A percentile compares a stretch with the other conserved stretches of the same genome.
These are phyloP conservation scores for Aureobasidium sp. DNA, from an alignment of 2,329 filamentous ascomycete genomes.

Conservation along the genomic window DNA sequence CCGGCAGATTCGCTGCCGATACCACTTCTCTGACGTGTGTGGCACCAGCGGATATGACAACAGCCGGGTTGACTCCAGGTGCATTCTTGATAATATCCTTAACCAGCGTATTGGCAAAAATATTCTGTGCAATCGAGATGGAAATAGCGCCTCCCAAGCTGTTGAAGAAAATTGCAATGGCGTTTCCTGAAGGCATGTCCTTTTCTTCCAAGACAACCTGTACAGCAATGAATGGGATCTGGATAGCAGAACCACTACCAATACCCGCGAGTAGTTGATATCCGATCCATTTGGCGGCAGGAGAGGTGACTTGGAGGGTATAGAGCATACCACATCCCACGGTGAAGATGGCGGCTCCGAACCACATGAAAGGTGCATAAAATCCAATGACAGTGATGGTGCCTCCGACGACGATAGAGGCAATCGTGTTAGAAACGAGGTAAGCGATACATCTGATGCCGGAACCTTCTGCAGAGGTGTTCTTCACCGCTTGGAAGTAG, in stretches of 20 bases:
- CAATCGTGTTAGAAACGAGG: constrained; percentile 14
- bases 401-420: constrained; percentile 17
- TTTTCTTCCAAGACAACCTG: constrained; percentile 30
- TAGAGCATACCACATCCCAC: constrained; percentile 20
- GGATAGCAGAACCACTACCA: constrained; percentile 38
- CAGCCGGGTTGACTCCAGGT: constrained; percentile 27
- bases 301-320: constrained; percentile 30
- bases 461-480: constrained; percentile 17
- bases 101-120: constrained; percentile 50
- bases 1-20: constrained; percentile 31
- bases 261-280: constrained; percentile 44
- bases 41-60: constrained; percentile 34
- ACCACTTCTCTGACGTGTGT: constrained; percentile 33
- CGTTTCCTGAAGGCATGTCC: constrained; percentile 38
- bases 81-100: constrained; percentile 40
- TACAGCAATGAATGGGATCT: constrained; percentile 45
- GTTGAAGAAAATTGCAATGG: constrained; percentile 25
- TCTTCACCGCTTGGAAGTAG: constrained; percentile 24
- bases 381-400: constrained; percentile 17
- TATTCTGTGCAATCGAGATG: constrained; percentile 23
- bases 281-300: constrained; percentile 41
- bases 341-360: constrained; percentile 16
- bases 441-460: constrained; percentile 46
- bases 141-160: constrained; percentile 25
- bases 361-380: constrained; percentile 18